Evolutionary conservation across 768 basidiomycete species (phyloP).

Genomic region (Suillus discolor): DNA sequence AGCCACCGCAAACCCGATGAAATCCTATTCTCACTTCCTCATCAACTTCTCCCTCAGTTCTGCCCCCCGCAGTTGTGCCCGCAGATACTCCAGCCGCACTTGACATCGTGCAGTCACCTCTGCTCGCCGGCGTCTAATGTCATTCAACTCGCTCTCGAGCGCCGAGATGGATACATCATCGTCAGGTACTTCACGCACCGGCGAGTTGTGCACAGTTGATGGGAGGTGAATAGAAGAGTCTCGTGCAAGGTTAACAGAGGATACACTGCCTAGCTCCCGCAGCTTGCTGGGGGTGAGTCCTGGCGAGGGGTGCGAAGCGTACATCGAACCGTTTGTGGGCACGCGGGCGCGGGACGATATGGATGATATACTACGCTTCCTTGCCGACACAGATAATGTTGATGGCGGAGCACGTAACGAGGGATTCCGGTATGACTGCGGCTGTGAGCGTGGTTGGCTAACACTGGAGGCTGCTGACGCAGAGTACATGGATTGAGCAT

Average conservation of each 20-base stretch:
- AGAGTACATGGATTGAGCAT: conserved; percentile 56
- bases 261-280: conserved; percentile 40
- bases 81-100: conserved; percentile 74
- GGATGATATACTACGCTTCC: conserved; percentile 66
- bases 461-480: conserved; percentile 51
- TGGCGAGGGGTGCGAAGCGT: conserved; percentile 38
- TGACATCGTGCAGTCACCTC: conserved; percentile 77
- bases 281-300: conserved; percentile 32
- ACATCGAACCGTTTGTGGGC: conserved; percentile 15
- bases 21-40: conserved; percentile 46
- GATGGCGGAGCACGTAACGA: conserved; percentile 35
- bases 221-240: conserved; percentile 28
- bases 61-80: conserved; percentile 81
- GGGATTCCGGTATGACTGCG: conserved; percentile 33
- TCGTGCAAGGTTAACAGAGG: conserved; percentile 57
- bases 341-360: conserved; percentile 48
- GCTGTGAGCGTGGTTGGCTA: conserved; percentile 49
- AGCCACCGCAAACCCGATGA: neutral
- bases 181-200: conserved; percentile 18
- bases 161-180: conserved; percentile 40
- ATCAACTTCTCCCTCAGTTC: conserved; percentile 82
- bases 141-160: conserved; percentile 63
- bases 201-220: conserved; percentile 49
- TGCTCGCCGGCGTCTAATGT: conserved; percentile 67
- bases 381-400: conserved; percentile 37